A percentile compares a stretch with the other conserved stretches of the same genome.
These are phyloP conservation scores for Sclerotinia minor DNA, from an alignment of 2,329 filamentous ascomycete genomes.

Conservation along the genomic window DNA sequence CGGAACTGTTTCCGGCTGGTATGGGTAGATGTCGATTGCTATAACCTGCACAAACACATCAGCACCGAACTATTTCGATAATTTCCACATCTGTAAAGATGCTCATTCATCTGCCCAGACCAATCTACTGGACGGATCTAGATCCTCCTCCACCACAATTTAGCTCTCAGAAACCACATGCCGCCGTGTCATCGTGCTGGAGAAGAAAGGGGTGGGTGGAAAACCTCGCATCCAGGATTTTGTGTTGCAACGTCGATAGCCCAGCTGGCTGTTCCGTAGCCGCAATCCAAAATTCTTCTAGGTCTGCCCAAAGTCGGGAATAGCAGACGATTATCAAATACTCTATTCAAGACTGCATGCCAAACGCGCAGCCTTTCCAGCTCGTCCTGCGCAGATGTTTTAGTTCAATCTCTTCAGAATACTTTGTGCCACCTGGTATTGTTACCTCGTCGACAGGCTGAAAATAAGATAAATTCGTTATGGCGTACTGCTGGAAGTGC, in stretches of 20 bases:
- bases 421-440: conserved; percentile 8
- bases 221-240: conserved; percentile 64
- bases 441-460: conserved; percentile 70
- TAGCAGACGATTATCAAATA: conserved; percentile 67
- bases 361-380: conserved; percentile 63
- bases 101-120: not conserved
- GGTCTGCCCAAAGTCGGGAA: conserved; percentile 65
- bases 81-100: not conserved
- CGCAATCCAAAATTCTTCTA: conserved; percentile 67
- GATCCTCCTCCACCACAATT: not conserved
- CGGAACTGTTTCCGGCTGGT: conserved; percentile 63
- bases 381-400: conserved; percentile 56
- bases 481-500: conserved; percentile 65
- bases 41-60: conserved; percentile 56
- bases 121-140: not conserved
- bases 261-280: conserved; percentile 71
- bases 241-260: conserved; percentile 65
- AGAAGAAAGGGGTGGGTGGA: conserved; percentile 29
- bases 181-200: not conserved
- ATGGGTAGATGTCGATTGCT: conserved; percentile 70
- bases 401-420: conserved; percentile 1
- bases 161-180: not conserved
- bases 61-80: not conserved
- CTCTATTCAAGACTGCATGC: conserved; percentile 60
- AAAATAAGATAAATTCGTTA: conserved; percentile 66